Evolutionary conservation across 495 filamentous ascomycete genomes (phyloP), one percentile per base, ranked within the genome.

Genomic region (Copromyces sp.): DNA sequence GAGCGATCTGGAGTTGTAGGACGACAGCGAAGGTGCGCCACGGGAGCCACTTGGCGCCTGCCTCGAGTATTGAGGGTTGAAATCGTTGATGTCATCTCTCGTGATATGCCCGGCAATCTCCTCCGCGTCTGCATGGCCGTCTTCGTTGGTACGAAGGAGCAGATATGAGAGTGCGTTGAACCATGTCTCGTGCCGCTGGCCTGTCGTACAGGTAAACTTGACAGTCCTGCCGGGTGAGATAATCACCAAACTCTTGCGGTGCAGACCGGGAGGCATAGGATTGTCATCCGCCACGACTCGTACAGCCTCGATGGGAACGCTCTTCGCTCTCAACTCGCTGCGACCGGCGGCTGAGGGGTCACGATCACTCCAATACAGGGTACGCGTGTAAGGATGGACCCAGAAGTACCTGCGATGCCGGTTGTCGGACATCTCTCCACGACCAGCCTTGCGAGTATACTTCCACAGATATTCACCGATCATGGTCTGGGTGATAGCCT

Each of bases 381-480:
- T 98, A 39, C 94, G 89, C 5, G 96, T 99, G 81, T 99, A 99
- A 0, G 95, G 95, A 81, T 99, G 95, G 29, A 99, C 92, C 95
- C 95, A 99, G 88, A 99, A 99, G 84, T 97, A 99, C 38, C 95
- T 90, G 41, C 93, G 89, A 79, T 99, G 95, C 61, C 95, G 86
- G 42, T 93, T 97, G 72, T 88, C 89, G 5, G 95, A 98, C 82
- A 97, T 90, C 68, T 93, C 90, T 71, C 89, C 90, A 5, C 94
- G 90, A 20, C 94, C 94, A 72, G 94, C 86, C 82, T 93, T 96
- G 74, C 96, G 91, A 1, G 95, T 98, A 81, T 99, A 99, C 78
- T 99, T 99, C 95, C 95, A 99, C 17, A 98, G 87, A 80, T 94
- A 98, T 78, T 99, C 95, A 70, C 95, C 95, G 78, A 98, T 98